phyloP scores from a whole-genome alignment of 257 asterid genomes.

The Ocimum tenuiflorum region DNA sequence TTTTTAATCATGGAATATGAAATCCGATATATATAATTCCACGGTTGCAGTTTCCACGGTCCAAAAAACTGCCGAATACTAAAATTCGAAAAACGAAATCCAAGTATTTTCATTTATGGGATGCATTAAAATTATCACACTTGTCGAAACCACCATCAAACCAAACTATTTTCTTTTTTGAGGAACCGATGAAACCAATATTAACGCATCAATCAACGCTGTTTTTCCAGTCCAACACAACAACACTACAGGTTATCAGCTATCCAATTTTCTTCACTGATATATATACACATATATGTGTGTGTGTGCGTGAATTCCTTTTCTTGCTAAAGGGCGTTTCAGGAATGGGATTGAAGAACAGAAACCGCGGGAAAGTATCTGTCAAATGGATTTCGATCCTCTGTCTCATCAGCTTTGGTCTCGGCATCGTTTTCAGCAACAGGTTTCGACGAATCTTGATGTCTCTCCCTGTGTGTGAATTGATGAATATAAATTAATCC shows the following conservation, averaged over 20 bases:
- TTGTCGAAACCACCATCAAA: too few relatives aligned
- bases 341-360: conserved; percentile 26
- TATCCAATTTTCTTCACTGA: not conserved
- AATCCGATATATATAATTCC: too few relatives aligned
- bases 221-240: conserved; percentile 1
- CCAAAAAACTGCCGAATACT: too few relatives aligned
- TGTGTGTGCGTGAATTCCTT: not conserved
- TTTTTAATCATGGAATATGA: too few relatives aligned
- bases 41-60: too few relatives aligned
- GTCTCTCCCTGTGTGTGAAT: not conserved
- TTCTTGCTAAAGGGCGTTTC: not conserved
- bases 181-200: not conserved
- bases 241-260: not conserved
- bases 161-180: not conserved
- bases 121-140: too few relatives aligned
- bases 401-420: conserved; percentile 48
- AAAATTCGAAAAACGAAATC: too few relatives aligned
- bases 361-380: conserved; percentile 34
- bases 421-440: conserved; percentile 51
- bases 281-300: not conserved
- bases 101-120: too few relatives aligned
- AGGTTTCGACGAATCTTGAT: conserved; percentile 30
- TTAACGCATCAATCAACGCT: conserved; percentile 12
- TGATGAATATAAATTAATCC: not conserved
- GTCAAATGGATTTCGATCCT: conserved; percentile 42